These are phyloP conservation scores for Chloroidium sp. DNA, from an alignment of 163 green algal genomes.

Conservation along the genomic window DNA sequence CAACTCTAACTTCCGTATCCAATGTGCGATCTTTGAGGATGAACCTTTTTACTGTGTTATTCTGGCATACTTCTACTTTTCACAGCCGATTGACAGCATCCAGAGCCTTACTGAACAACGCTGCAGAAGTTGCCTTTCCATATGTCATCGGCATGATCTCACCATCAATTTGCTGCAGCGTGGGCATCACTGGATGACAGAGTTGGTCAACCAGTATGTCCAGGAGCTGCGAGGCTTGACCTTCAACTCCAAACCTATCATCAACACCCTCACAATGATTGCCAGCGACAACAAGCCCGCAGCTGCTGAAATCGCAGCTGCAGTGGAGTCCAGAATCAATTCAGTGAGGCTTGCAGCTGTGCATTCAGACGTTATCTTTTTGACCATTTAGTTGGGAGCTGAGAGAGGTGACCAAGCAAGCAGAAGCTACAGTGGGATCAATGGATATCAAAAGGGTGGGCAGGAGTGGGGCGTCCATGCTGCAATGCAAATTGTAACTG, in stretches of 20 bases:
- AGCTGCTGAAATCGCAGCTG: constrained; percentile 28
- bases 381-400: not conserved
- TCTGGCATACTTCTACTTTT: no score
- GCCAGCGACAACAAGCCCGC: constrained; percentile 26
- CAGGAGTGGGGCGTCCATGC: no score
- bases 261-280: constrained; percentile 40
- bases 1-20: no score
- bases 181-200: not conserved
- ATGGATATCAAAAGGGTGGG: no score
- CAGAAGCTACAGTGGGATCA: not conserved
- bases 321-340: constrained; percentile 38
- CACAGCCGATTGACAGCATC: no score
- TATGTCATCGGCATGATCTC: no score
- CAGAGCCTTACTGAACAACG: no score
- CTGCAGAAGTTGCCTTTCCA: no score
- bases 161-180: no score
- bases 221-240: constrained; percentile 17
- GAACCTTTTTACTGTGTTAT: no score
- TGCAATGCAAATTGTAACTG: no score
- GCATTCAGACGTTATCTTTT: not conserved
- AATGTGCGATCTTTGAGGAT: no score
- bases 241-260: constrained; percentile 26
- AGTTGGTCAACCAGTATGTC: constrained; percentile 18
- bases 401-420: not conserved
- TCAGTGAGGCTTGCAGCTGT: constrained; percentile 18